Conservation (phyloP, 228 moss, liverwort and hornwort species). For the Sphagnum magellanicum region DNA sequence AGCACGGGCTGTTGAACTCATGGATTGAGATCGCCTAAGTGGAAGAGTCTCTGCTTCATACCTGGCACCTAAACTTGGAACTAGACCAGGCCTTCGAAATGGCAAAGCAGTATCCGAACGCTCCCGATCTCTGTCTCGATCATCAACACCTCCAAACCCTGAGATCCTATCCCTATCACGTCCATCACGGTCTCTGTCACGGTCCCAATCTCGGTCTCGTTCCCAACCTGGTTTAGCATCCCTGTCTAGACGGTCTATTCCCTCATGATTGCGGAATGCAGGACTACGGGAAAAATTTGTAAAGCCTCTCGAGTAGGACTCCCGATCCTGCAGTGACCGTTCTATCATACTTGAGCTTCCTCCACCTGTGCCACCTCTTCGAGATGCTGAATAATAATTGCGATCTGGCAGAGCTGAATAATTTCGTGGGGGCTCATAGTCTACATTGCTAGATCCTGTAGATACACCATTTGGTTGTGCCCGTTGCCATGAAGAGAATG, state of each 20-base stretch:
- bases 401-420: constrained; percentile 59
- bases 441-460: constrained; percentile 41
- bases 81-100: constrained; percentile 76
- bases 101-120: constrained; percentile 56
- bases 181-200: constrained; percentile 64
- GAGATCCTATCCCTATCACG: constrained; percentile 83
- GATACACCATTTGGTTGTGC: constrained; percentile 44
- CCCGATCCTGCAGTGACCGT: constrained; percentile 64
- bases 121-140: constrained; percentile 85
- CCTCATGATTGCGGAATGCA: constrained; percentile 67
- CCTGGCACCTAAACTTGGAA: constrained; percentile 37
- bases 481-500: constrained; percentile 69
- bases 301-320: constrained; percentile 70
- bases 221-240: constrained; percentile 42
- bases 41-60: constrained; percentile 60
- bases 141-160: constrained; percentile 65
- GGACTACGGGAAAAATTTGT: constrained; percentile 91
- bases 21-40: constrained; percentile 83
- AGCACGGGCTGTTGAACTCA: constrained; percentile 72
- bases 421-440: constrained; percentile 73
- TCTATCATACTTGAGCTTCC: constrained; percentile 57
- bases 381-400: constrained; percentile 60
- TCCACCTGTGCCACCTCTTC: constrained; percentile 51
- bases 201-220: constrained; percentile 87
- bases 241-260: constrained; percentile 60